Evolutionary conservation across 1,284 basidiomycete genomes (phyloP), one percentile per base, ranked within the genome.

Genomic region (Xanthoconium separans): DNA sequence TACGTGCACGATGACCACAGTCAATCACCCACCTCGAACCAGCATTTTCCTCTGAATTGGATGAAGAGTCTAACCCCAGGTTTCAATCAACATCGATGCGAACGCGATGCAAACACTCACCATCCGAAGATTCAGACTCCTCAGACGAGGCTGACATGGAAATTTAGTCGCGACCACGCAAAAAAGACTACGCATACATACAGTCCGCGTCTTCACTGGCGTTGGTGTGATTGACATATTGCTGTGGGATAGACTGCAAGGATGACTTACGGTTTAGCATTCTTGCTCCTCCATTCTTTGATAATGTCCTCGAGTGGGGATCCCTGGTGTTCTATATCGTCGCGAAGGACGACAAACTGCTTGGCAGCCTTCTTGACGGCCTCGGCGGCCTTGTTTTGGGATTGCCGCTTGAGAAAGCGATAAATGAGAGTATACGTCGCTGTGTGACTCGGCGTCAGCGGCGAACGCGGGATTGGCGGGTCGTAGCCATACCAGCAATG

Each of bases 371-470:
- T 84, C 69, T 80, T 84, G 48, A 87, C 72, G 0, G 84, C 83
- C 50, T 79, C 74, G 15, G 87, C 85, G 20, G 82, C 85, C 63
- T 88, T 89, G 27, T 66, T 63, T 64, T 91, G 85, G 1, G 78
- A 76, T 47, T 77, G 81, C 61, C 81, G 79, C 53, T 69, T 74
- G 37, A 92, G 75, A 70, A 92, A 92, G n/a, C 81, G 73, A 64
- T 90, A 80, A 53, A 91, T 81, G 53, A 89, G 72, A 59, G 81
- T 77, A 75, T 90, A 91, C 12, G 85, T 87, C 31, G 77, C 89
- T 90, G 60, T 44, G 11, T 37, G 13, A 57, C 40, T 7, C 29
- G 27, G 27, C 27, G 39, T 70, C 52, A 64, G 63, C 29, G 3
- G 11, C 18, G 51, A 43, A 42, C 36, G 22, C 47, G 36, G 31